Conservation (phyloP, 192 early-diverging fungal genomes). For the Linnemannia elongata region DNA sequence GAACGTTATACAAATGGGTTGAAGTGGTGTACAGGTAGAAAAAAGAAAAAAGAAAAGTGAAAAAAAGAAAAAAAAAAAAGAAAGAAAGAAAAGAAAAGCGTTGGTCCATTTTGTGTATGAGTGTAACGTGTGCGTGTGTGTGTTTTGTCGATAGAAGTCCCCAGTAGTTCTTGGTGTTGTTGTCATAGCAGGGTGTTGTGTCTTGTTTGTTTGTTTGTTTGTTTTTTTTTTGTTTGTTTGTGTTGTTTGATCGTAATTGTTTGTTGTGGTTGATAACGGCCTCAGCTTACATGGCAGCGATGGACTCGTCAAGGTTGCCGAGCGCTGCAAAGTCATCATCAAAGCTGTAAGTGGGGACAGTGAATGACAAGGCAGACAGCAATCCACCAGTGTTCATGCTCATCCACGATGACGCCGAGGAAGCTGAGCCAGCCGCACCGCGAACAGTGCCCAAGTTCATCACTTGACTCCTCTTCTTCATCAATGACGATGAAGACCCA, state of each 20-base stretch:
- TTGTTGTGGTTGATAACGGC: not conserved
- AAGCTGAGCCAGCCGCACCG: not conserved
- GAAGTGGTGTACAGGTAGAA: not conserved
- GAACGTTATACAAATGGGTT: not conserved
- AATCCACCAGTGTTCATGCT: slow-evolving; percentile 46
- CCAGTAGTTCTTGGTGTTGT: not conserved
- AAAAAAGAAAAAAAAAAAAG: slow-evolving; percentile 8
- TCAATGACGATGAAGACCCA: not conserved
- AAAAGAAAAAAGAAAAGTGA: not conserved
- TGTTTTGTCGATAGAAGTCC: not conserved
- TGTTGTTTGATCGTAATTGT: not conserved
- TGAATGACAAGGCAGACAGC: slow-evolving; percentile 43
- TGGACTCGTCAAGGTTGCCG: slow-evolving; percentile 8
- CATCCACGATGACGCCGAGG: slow-evolving; percentile 42
- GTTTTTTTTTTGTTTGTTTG: slow-evolving; percentile 1
- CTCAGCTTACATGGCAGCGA: slow-evolving; percentile 24
- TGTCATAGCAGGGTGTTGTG: not conserved
- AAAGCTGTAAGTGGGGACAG: slow-evolving; percentile 47
- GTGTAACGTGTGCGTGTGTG: not conserved
- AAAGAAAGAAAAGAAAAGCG: not conserved
- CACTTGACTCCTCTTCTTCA: slow-evolving; percentile 12
- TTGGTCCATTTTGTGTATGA: not conserved
- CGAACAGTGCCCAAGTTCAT: slow-evolving; percentile 4
- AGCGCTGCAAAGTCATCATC: slow-evolving; percentile 16
- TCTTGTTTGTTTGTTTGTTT: not conserved